Conservation (phyloP, 139 green algal species). For the Auxenochlorella pyrenoidosa region DNA sequence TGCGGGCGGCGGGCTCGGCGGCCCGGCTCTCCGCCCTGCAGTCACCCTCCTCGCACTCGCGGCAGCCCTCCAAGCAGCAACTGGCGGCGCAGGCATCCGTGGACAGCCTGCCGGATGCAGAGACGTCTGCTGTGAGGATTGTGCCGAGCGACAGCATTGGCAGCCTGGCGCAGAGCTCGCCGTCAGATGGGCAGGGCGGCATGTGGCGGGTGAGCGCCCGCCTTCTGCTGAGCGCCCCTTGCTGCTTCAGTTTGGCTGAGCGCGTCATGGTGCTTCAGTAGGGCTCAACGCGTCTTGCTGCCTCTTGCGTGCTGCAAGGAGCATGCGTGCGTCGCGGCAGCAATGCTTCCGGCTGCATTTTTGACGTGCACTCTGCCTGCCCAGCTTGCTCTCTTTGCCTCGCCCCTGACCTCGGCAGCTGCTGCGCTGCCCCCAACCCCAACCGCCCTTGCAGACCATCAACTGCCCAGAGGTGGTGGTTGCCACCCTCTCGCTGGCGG, state of each 20-base stretch:
- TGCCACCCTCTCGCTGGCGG: constrained; percentile 45
- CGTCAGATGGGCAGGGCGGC: not conserved
- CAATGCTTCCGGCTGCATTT: not conserved
- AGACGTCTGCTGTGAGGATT: not conserved
- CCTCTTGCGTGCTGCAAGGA: no score
- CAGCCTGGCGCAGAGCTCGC: not conserved
- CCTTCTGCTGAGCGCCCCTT: not conserved
- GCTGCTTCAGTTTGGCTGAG: not conserved
- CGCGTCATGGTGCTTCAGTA: not conserved
- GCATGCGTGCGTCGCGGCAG: no score
- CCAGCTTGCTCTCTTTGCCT: not conserved
- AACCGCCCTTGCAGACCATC: constrained; percentile 3
- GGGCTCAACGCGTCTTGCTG: not conserved
- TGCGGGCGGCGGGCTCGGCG: not conserved
- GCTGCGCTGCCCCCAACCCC: not conserved
- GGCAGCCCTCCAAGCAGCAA: not conserved
- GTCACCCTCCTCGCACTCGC: not conserved
- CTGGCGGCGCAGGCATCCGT: not conserved
- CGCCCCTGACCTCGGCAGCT: not conserved
- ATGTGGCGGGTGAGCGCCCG: constrained; percentile 17
- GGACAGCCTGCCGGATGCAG: not conserved
- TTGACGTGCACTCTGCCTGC: not conserved
- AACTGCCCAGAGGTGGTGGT: constrained; percentile 29
- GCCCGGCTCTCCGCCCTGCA: not conserved
- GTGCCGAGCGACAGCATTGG: not conserved